Percentiles rank a stretch among this genome's conserved stretches.
Conservation (phyloP, 169 alveolate species). For the Cystoisospora suis region DNA sequence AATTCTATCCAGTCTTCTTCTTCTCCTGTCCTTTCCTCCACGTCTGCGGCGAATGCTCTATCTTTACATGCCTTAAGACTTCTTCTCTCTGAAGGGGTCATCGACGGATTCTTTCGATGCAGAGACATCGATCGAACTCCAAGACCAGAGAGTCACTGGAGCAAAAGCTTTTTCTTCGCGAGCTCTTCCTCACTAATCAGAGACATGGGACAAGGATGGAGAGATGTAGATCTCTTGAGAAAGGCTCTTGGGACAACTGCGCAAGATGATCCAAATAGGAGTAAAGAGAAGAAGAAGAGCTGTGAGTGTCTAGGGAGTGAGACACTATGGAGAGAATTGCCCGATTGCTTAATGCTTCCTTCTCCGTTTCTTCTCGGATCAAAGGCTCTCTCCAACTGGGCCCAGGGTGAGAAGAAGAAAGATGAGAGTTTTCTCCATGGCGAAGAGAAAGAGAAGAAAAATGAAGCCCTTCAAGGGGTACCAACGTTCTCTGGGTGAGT, state of each 20-base stretch:
- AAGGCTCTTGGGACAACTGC: too few species aligned
- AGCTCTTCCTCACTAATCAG: too few species aligned
- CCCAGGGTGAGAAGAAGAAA: background rate
- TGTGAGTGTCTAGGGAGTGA: background rate
- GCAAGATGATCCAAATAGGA: background rate
- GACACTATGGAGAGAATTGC: background rate
- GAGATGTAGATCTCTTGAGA: too few species aligned
- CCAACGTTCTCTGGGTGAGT: too few species aligned
- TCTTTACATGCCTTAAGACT: background rate
- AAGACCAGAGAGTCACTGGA: too few species aligned
- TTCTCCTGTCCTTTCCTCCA: background rate
- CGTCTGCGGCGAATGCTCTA: background rate
- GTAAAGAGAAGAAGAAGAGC: background rate
- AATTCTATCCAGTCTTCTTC: too few species aligned
- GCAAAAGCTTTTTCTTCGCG: too few species aligned
- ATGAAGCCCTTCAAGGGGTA: too few species aligned
- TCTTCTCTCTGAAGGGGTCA: background rate
- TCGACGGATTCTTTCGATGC: background rate
- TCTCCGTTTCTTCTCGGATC: background rate
- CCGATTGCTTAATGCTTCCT: background rate
- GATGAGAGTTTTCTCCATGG: too few species aligned
- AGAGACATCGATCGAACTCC: background rate
- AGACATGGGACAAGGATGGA: too few species aligned
- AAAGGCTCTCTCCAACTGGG: background rate
- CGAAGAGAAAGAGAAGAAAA: too few species aligned